These are phyloP conservation scores for Talaromyces trachyspermus DNA, from an alignment of 495 filamentous ascomycete species.

Conservation along the genomic window DNA sequence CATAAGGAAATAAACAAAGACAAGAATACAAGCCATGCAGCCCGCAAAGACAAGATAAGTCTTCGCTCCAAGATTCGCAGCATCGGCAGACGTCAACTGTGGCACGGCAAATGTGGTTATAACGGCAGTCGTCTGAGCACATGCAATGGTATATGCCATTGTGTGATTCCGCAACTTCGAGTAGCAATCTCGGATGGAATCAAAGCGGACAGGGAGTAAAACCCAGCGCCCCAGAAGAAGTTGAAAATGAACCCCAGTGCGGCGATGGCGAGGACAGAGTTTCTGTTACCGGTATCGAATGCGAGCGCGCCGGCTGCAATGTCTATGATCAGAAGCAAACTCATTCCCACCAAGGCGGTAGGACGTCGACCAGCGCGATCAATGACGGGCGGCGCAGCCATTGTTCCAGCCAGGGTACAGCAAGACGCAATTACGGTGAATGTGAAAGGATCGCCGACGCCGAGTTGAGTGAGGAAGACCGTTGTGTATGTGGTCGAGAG, in stretches of 20 bases:
- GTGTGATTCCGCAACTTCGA: conserved; percentile 32
- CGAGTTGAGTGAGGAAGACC: conserved; percentile 28
- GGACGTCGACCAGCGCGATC: conserved; percentile 30
- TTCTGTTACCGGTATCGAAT: conserved; percentile 15
- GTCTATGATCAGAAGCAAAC: conserved; percentile 24
- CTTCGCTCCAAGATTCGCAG: conserved; percentile 30
- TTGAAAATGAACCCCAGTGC: conserved; percentile 29
- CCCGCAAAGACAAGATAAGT: conserved; percentile 32
- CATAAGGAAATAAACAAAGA: conserved; percentile 44
- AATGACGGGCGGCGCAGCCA: conserved; percentile 29
- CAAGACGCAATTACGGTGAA: conserved; percentile 31
- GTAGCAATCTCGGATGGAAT: conserved; percentile 36
- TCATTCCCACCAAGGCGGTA: conserved; percentile 29
- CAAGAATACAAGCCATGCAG: conserved; percentile 31
- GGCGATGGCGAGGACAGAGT: conserved; percentile 18
- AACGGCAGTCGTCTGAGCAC: conserved; percentile 29
- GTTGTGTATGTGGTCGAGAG: conserved; percentile 33
- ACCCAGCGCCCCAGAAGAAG: conserved; percentile 33
- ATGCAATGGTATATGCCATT: conserved; percentile 35
- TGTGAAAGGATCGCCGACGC: conserved; percentile 22
- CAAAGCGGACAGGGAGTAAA: conserved; percentile 25
- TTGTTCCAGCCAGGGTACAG: conserved; percentile 31
- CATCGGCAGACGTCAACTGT: conserved; percentile 30
- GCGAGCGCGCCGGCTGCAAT: conserved; percentile 23
- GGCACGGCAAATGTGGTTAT: conserved; percentile 31